phyloP scores from a whole-genome alignment of 2,329 filamentous ascomycete genomes.

The Kalaharituber pfeilii region DNA sequence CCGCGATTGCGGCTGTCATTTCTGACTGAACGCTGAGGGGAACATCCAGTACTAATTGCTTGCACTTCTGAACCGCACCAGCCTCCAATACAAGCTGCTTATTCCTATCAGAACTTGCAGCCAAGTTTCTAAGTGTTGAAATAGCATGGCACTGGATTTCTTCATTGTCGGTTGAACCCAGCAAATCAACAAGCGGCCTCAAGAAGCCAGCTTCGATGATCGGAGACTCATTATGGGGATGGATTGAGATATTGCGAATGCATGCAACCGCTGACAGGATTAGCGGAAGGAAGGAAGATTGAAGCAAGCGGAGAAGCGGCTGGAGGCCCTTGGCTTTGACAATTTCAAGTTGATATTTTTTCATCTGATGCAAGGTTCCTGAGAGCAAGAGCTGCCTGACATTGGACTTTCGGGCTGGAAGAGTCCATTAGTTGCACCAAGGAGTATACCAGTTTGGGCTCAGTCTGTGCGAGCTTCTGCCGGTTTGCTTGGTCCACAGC shows the following conservation, averaged over 20 bases:
- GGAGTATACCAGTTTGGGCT: constrained; percentile 80
- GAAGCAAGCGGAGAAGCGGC: constrained; percentile 71
- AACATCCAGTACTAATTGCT: constrained; percentile 83
- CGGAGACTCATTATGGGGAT: constrained; percentile 90
- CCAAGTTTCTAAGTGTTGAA: constrained; percentile 84
- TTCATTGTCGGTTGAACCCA: constrained; percentile 92
- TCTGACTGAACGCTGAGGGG: constrained; percentile 91
- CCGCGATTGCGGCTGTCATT: constrained; percentile 98
- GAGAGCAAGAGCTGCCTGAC: constrained; percentile 83
- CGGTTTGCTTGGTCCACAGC: constrained; percentile 85
- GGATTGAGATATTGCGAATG: constrained; percentile 97
- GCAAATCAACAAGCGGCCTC: constrained; percentile 77
- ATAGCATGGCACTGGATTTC: constrained; percentile 99
- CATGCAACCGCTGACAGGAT: constrained; percentile 95
- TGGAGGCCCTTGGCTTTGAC: constrained; percentile 73
- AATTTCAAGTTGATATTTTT: constrained; percentile 95
- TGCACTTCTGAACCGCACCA: constrained; percentile 95
- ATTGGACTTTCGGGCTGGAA: constrained; percentile 91
- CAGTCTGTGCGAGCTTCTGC: constrained; percentile 75
- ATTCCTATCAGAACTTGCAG: constrained; percentile 91
- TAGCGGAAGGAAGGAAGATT: constrained; percentile 86
- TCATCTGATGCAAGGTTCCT: constrained; percentile 94
- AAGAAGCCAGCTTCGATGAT: constrained; percentile 97
- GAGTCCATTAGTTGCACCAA: constrained; percentile 95
- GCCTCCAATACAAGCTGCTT: constrained; percentile 95